Evolutionary conservation across 805 yeast genomes (phyloP).

Genomic region (Kodamaea kaohsiungensis): DNA sequence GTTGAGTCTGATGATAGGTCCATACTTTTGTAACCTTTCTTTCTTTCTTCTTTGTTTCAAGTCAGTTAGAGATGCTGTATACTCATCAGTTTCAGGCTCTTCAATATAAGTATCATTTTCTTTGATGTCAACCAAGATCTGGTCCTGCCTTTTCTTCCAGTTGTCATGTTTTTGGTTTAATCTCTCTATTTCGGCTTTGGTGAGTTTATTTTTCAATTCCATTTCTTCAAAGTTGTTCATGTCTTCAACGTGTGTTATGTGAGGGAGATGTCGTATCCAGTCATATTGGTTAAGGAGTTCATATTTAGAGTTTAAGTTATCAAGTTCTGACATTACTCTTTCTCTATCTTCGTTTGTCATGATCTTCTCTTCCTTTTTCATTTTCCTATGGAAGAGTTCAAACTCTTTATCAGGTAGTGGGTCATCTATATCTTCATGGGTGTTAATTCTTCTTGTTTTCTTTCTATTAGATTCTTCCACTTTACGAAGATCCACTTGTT

Average conservation of each 20-base stretch:
- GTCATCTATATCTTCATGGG: too few relatives aligned
- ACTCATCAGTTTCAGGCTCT: constrained; percentile 27
- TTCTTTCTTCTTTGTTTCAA: constrained; percentile 23
- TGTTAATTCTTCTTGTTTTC: not conserved
- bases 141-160: constrained; percentile 37
- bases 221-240: constrained; percentile 51
- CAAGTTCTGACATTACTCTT: constrained; percentile 56
- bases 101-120: constrained; percentile 11
- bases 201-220: constrained; percentile 48
- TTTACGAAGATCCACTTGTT: constrained; percentile 13
- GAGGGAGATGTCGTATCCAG: constrained; percentile 49
- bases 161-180: constrained; percentile 37
- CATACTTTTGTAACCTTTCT: constrained; percentile 29
- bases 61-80: constrained; percentile 22
- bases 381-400: constrained; percentile 51
- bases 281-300: constrained; percentile 41
- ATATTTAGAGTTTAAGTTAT: constrained; percentile 47
- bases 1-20: constrained; percentile 37
- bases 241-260: constrained; percentile 53
- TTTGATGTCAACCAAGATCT: constrained; percentile 27
- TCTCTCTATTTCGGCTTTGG: constrained; percentile 48
- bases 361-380: constrained; percentile 65
- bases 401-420: constrained; percentile 50
- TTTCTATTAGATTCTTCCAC: not conserved
- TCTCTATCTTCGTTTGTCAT: constrained; percentile 57